Conservation (phyloP, 768 basidiomycete species). For the Termitomyces sp. region DNA sequence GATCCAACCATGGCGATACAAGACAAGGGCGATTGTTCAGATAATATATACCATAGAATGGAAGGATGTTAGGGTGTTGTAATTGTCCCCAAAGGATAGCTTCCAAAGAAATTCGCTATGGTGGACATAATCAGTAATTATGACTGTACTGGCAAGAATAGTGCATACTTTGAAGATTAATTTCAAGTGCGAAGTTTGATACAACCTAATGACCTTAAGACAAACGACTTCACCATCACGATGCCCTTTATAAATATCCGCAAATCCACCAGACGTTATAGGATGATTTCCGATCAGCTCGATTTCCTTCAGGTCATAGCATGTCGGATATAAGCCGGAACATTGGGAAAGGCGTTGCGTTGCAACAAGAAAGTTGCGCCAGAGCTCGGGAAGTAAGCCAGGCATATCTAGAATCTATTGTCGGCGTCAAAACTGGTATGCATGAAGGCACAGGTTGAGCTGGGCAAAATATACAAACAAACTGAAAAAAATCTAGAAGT, state of each 20-base stretch:
- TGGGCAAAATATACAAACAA: not conserved
- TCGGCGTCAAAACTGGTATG: not conserved
- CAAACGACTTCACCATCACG: conserved; percentile 5
- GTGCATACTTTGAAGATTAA: not conserved
- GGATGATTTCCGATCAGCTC: not conserved
- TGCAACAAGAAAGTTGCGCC: conserved; percentile 10
- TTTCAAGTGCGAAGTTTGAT: conserved; percentile 8
- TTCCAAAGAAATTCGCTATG: conserved; percentile 6
- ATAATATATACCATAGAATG: conserved; percentile 28
- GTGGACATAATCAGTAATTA: not conserved
- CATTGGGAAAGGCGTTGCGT: conserved; percentile 6
- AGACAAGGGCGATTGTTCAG: conserved; percentile 21
- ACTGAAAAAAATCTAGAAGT: conserved; percentile 9
- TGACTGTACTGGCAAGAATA: not conserved
- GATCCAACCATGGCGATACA: conserved; percentile 33
- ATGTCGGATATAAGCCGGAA: conserved; percentile 9
- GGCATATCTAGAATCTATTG: conserved; percentile 7
- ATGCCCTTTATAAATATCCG: not conserved
- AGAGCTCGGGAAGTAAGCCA: not conserved
- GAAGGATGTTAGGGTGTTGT: conserved; percentile 21
- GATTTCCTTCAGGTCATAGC: conserved; percentile 6
- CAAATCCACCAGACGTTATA: conserved; percentile 2
- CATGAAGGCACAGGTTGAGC: not conserved
- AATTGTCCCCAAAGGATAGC: conserved; percentile 10
- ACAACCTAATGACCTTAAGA: conserved; percentile 13